Evolutionary conservation across 78 protist genomes (phyloP).

Genomic region (Salpingoeca rosetta): DNA sequence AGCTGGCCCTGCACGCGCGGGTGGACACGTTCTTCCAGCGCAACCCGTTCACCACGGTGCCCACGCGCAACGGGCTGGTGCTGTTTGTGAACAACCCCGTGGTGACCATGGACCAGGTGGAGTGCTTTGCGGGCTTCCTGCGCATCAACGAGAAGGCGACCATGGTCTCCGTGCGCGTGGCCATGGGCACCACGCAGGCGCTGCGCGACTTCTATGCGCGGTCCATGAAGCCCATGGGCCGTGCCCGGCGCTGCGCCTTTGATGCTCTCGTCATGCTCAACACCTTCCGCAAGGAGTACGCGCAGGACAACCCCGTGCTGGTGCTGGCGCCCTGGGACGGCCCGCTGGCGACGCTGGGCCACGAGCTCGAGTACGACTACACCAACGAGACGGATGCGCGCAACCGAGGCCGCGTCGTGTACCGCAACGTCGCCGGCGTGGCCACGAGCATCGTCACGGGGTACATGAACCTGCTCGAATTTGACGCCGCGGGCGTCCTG

Average conservation of each 20-base stretch:
- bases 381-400: too few relatives aligned
- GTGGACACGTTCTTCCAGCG: not conserved
- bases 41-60: not conserved
- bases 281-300: not conserved
- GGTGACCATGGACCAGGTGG: not conserved
- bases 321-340: not conserved
- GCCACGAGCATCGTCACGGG: too few relatives aligned
- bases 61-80: not conserved
- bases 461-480: too few relatives aligned
- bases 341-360: too few relatives aligned
- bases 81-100: not conserved
- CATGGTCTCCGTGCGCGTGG: not conserved
- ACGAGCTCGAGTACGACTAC: too few relatives aligned
- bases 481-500: too few relatives aligned
- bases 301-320: not conserved
- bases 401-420: too few relatives aligned
- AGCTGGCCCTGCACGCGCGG: not conserved
- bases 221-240: not conserved
- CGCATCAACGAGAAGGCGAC: not conserved
- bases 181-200: not conserved
- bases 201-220: not conserved
- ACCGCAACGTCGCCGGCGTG: too few relatives aligned
- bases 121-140: not conserved
- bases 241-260: not conserved
- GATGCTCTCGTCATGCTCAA: not conserved